A percentile compares a stretch with the other conserved stretches of the same genome.
Evolutionary conservation across 2,329 filamentous ascomycete genomes (phyloP).

Genomic region (Dendrostoma leiphaemia): DNA sequence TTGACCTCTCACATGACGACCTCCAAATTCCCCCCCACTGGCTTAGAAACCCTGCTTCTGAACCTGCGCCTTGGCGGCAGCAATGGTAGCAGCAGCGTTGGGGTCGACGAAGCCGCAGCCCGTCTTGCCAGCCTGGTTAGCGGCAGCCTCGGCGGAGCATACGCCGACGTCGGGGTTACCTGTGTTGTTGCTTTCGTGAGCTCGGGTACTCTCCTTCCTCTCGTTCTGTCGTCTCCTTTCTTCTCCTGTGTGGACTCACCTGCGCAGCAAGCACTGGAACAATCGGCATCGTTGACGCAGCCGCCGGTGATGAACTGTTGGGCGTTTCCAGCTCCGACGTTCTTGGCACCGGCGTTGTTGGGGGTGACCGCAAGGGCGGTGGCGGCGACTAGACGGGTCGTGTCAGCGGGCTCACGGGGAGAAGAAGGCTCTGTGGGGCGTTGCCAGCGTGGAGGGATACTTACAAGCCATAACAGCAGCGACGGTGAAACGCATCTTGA

Average conservation of each 20-base stretch:
- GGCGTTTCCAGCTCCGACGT: slow-evolving; percentile 28
- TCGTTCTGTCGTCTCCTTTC: too few species aligned
- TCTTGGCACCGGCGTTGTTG: slow-evolving; percentile 30
- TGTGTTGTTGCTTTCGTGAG: too few species aligned
- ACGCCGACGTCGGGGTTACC: slow-evolving; percentile 26
- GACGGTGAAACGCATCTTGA: slow-evolving; percentile 10
- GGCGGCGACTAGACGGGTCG: slow-evolving; percentile 13
- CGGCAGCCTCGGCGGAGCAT: slow-evolving; percentile 30
- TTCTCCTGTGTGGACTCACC: too few species aligned
- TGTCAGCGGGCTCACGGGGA: not conserved
- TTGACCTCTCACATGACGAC: not conserved
- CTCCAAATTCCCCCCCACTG: not conserved
- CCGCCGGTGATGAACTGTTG: slow-evolving; percentile 33
- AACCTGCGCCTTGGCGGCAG: slow-evolving; percentile 30
- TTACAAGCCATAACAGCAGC: slow-evolving; percentile 11
- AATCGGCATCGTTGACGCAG: slow-evolving; percentile 31
- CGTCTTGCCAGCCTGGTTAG: slow-evolving; percentile 31
- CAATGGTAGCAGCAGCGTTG: slow-evolving; percentile 28
- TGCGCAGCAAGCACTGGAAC: slow-evolving; percentile 28
- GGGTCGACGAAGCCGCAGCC: slow-evolving; percentile 32
- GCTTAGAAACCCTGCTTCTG: slow-evolving; percentile 29
- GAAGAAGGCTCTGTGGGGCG: too few species aligned
- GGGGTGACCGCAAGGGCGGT: slow-evolving; percentile 25
- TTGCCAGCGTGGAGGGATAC: not conserved
- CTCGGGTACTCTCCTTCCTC: too few species aligned